Base-by-base conservation (phyloP, 2,329 filamentous ascomycete genomes). In the Endothia cerciana region DNA sequence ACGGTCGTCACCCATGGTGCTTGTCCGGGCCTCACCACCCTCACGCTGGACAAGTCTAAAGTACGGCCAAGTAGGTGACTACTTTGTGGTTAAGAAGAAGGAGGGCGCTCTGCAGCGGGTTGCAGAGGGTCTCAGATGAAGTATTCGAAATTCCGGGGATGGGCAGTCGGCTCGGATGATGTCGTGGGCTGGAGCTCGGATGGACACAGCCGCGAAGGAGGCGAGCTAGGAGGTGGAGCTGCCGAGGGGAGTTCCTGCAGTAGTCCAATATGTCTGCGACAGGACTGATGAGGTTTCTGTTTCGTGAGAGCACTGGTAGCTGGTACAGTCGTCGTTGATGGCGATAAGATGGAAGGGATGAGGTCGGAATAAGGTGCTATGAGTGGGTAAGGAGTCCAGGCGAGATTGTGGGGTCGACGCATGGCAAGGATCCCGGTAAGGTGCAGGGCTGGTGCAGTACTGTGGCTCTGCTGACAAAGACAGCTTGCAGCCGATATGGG, bases 1-100 rank as follows among this genome's bases (percentile, higher is more conserved):
- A 19, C 62, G 66, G 49, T 68, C 65, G n/a, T 68, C 67, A 28
- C 51, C 65, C 67, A 68, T 68, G 62, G 17, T 59, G 61, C 19
- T 56, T 57, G 36, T 49, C 40, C 28, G 47, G 60, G 59, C 60
- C 53, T 63, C n/a, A 19, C 57, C 63, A 40, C 56, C 58, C 43
- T 38, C 33, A 33, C 49, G 57, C 40, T 56, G n/a, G 28, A 60
- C 38, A 28, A 47, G 58, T 28, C 41, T 40, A 41, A 49, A 30
- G 53, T 13, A 38, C 19, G n/a, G 33, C 30, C 41, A 25, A 13
- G 19, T 8, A 28, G 49, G 17, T 28, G 17, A n/a, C 22, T n/a
- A 2, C n/a, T 22, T 8, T 30, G 60, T 25, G 38, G 22, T 3
- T 33, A 2, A 10, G 4, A 38, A 10, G 60, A 19, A 53, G 1